Percentiles rank a stretch among this genome's conserved stretches.
Evolutionary conservation across 371 early-diverging fungal species (phyloP).

Genomic region (Apophysomyces sp.): DNA sequence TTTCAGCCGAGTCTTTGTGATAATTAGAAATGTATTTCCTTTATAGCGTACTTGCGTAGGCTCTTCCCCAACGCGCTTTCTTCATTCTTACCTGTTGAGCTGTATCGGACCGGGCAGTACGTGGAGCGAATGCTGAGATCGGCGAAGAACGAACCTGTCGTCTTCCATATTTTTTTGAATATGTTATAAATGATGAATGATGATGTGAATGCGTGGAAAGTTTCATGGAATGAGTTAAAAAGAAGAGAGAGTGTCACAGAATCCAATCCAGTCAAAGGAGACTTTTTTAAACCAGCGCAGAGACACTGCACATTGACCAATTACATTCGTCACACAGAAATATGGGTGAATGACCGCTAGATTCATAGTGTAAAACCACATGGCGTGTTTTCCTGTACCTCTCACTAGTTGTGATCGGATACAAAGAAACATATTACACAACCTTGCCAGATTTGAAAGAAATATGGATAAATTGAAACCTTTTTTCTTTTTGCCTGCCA

Average conservation of each 20-base stretch:
- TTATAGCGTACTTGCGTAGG: neutral
- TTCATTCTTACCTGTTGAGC: neutral
- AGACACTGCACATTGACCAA: neutral
- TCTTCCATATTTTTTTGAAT: neutral
- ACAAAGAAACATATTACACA: no score
- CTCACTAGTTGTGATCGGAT: no score
- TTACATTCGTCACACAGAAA: neutral
- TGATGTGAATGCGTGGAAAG: neutral
- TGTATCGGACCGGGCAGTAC: neutral
- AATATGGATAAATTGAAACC: no score
- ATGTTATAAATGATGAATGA: neutral
- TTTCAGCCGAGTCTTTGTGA: neutral
- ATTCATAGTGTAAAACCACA: neutral
- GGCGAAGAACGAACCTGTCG: neutral
- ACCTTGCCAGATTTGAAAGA: no score
- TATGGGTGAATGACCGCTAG: neutral
- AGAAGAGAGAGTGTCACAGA: neutral
- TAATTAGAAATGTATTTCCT: neutral
- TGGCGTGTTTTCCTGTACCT: neutral
- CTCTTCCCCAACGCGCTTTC: neutral
- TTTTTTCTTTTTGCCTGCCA: no score
- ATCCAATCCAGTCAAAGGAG: constrained; percentile 1
- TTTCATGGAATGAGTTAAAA: neutral
- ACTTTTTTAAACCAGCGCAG: neutral
- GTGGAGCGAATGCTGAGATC: neutral